Conservation (phyloP, 768 basidiomycete species). For the Mycena filopes region DNA sequence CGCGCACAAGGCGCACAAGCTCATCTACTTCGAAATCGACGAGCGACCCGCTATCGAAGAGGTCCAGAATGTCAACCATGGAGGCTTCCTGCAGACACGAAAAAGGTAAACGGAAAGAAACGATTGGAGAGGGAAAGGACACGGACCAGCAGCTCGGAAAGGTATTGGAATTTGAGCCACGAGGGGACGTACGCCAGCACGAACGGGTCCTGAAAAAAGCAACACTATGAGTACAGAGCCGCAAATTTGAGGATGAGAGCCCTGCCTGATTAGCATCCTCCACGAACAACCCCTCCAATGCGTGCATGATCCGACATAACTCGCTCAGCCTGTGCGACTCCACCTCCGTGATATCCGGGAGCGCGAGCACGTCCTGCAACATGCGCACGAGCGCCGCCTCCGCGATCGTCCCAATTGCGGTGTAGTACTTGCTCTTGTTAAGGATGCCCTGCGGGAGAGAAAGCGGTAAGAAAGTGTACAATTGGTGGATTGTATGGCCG, state of each 20-base stretch:
- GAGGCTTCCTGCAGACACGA: constrained; percentile 72
- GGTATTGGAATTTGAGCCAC: constrained; percentile 95
- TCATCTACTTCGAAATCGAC: constrained; percentile 92
- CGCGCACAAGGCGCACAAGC: constrained; percentile 81
- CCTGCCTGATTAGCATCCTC: constrained; percentile 70
- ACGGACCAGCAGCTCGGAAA: constrained; percentile 90
- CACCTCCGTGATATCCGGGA: constrained; percentile 88
- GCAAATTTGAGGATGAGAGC: constrained; percentile 1
- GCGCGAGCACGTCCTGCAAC: constrained; percentile 75
- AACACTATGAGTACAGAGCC: not conserved
- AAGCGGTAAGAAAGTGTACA: not conserved
- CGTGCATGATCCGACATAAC: constrained; percentile 80
- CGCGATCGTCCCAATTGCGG: constrained; percentile 74
- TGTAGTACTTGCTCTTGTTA: constrained; percentile 77
- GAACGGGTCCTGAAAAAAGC: constrained; percentile 69
- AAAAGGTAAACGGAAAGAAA: not conserved
- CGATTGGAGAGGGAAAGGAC: not conserved
- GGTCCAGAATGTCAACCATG: constrained; percentile 90
- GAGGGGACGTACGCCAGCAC: constrained; percentile 88
- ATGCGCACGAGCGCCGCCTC: constrained; percentile 76
- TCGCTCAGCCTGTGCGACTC: constrained; percentile 89
- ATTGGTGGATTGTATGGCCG: constrained; percentile 30
- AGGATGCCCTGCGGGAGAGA: constrained; percentile 65
- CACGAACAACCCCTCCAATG: constrained; percentile 84
- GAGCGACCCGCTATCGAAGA: constrained; percentile 90